Conservation (phyloP, 2,329 filamentous ascomycete genomes). For the Aciculosporium take region DNA sequence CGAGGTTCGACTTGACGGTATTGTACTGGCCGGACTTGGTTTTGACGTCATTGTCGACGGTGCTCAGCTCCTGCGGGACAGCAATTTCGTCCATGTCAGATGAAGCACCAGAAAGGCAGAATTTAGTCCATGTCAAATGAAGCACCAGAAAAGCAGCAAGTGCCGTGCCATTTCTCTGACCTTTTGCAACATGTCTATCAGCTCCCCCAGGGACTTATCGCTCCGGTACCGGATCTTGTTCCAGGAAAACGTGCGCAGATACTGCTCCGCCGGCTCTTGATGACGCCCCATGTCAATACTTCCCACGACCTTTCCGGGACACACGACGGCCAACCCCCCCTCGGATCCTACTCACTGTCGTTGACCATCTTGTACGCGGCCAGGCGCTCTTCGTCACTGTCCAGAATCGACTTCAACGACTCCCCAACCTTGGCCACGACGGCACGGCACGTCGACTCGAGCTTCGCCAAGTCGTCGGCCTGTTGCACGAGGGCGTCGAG, state of each 20-base stretch:
- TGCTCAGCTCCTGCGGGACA: constrained; percentile 66
- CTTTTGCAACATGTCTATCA: constrained; percentile 82
- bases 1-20: constrained; percentile 71
- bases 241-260: constrained; percentile 80
- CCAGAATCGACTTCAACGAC: constrained; percentile 67
- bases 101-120: neutral
- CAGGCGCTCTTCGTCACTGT: constrained; percentile 70
- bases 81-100: neutral
- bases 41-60: constrained; percentile 92
- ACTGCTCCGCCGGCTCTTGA: constrained; percentile 87
- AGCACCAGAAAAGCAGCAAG: neutral
- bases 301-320: no score
- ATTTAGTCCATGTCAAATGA: neutral
- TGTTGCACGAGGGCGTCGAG: constrained; percentile 91
- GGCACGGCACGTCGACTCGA: constrained; percentile 62
- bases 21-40: constrained; percentile 92
- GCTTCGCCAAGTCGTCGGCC: constrained; percentile 85
- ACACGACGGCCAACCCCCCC: neutral
- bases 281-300: constrained; percentile 1
- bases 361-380: constrained; percentile 85
- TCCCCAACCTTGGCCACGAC: constrained; percentile 83
- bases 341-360: constrained; percentile 50
- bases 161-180: constrained; percentile 24
- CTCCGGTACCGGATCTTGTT: constrained; percentile 96
- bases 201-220: constrained; percentile 76